Percentiles rank a stretch among this genome's conserved stretches.
Conservation (phyloP, 148 eudicot genomes). For the Mesembryanthemum crystallinum region DNA sequence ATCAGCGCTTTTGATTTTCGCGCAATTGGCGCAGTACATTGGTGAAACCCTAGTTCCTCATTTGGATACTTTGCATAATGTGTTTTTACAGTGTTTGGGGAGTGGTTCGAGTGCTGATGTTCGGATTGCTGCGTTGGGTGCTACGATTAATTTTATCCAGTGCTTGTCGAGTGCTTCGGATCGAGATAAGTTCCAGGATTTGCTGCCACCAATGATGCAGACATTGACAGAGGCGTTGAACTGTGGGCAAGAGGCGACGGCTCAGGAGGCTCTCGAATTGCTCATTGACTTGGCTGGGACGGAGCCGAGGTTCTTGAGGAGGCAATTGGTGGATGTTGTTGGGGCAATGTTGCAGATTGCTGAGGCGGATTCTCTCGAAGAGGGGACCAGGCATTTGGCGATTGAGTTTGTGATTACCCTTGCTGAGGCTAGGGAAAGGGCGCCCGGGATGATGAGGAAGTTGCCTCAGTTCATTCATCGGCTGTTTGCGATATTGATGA, state of each 20-base stretch:
- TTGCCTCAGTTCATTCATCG: constrained; percentile 49
- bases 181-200: constrained; percentile 74
- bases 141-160: constrained; percentile 74
- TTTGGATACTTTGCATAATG: constrained; percentile 53
- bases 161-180: constrained; percentile 54
- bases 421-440: constrained; percentile 55
- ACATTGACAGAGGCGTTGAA: constrained; percentile 81
- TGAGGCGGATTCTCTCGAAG: constrained; percentile 73
- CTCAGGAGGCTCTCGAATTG: constrained; percentile 78
- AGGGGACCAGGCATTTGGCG: constrained; percentile 81
- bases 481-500: constrained; percentile 45
- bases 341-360: constrained; percentile 89
- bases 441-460: constrained; percentile 69
- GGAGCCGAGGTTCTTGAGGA: constrained; percentile 72
- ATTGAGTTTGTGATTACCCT: constrained; percentile 55
- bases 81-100: constrained; percentile 57
- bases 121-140: constrained; percentile 69
- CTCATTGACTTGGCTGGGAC: constrained; percentile 81
- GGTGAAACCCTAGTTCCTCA: constrained; percentile 65
- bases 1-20: constrained; percentile 63
- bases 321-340: constrained; percentile 77
- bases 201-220: constrained; percentile 79
- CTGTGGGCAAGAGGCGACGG: constrained; percentile 66
- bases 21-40: constrained; percentile 71
- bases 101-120: constrained; percentile 48